Evolutionary conservation across 768 basidiomycete species (phyloP).

Genomic region (Tubosaeta sp.): DNA sequence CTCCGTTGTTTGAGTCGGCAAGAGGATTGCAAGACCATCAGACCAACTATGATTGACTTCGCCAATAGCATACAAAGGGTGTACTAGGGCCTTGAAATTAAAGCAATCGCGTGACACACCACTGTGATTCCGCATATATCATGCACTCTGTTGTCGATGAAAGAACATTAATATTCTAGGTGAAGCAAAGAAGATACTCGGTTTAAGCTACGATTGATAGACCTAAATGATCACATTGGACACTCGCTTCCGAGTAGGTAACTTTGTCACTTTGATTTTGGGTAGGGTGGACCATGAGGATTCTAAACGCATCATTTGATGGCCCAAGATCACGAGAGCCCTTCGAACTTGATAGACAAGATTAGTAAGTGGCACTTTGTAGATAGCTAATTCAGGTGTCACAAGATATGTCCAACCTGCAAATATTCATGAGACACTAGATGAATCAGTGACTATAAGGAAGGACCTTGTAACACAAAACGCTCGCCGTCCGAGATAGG

Average conservation of each 20-base stretch:
- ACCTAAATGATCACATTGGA: neutral
- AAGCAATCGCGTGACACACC: too few species aligned
- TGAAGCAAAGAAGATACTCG: too few species aligned
- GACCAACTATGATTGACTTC: too few species aligned
- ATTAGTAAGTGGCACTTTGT: constrained; percentile 21
- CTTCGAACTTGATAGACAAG: constrained; percentile 22
- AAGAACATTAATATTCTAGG: too few species aligned
- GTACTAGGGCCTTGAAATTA: too few species aligned
- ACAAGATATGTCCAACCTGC: constrained; percentile 30
- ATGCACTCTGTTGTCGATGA: too few species aligned
- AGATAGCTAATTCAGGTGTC: constrained; percentile 20
- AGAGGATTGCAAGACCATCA: too few species aligned
- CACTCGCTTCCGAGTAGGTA: neutral
- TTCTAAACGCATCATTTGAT: constrained; percentile 7
- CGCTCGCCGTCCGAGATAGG: neutral
- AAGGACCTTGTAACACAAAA: constrained; percentile 18
- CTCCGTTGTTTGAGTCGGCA: too few species aligned
- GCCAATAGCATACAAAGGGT: too few species aligned
- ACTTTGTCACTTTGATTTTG: too few species aligned
- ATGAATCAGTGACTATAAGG: neutral
- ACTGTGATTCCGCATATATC: too few species aligned
- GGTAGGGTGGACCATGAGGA: constrained; percentile 11
- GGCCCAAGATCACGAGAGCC: constrained; percentile 13
- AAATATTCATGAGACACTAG: neutral
- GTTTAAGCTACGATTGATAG: too few species aligned